Base-by-base conservation (phyloP, 2,329 filamentous ascomycete species). In the Pseudogymnoascus destructans region DNA sequence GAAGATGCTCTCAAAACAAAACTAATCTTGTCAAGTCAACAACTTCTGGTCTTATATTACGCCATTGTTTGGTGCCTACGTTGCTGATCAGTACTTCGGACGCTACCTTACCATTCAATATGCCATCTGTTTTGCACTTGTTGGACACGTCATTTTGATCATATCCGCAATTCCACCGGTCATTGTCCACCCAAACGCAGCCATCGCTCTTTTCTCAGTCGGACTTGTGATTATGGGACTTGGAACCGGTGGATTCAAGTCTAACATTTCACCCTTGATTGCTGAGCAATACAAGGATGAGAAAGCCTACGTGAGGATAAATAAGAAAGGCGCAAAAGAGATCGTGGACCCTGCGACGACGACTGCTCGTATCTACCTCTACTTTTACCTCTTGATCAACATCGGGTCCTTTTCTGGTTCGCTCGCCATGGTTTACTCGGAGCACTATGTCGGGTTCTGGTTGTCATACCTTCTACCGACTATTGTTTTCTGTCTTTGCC, bases 401-500 rank as follows among this genome's bases (percentile, higher is more conserved):
- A 68, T 85, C 11, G 86, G 86, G 30, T 79, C 82, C 23, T 59
- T 67, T 8, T 66, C 75, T 49, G 81, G 77, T 46, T 82, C 84
- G 69, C 77, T 86, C 59, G 74, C 73, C 66, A 89, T 85, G 80
- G 83, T 82, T 32, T 90, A 87, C 66, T 81, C 85, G 1, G 86
- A 89, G 71, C 85, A 86, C 68, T 87, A 87, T 61, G 77, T 88
- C 54, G 86, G 86, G 6, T 89, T 87, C 74, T 90, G 84, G 82
- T 76, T 86, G 21, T 77, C 85, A 0, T 90, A 77, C 72, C 70
- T 85, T 36, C 75, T 89, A 9, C 85, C 85, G 8, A 88, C 85
- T 0, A 69, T 75, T 58, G 72, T 87, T 66, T 86, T 87, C 73
- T 74, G 80, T 38, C 58, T 78, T 55, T 82, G 81, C 58, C 85